Evolutionary conservation across 306 rosid species (phyloP).

Genomic region (Trifolium subterraneum): DNA sequence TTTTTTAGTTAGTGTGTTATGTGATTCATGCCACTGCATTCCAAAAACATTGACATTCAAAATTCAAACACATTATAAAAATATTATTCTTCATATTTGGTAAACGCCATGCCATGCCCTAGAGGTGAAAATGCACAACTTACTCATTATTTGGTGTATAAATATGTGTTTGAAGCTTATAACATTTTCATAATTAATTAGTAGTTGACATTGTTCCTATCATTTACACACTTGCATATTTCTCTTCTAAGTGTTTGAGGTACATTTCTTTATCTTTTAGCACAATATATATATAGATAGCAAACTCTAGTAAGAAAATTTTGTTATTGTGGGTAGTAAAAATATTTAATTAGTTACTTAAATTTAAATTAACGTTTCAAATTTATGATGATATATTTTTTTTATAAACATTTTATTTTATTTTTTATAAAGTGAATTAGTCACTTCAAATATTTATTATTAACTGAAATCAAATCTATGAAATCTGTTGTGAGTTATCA

Average conservation of each 20-base stretch:
- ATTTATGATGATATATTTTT: background rate
- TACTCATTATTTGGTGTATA: background rate
- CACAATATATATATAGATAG: background rate
- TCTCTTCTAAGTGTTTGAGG: background rate
- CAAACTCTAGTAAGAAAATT: background rate
- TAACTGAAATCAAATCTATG: background rate
- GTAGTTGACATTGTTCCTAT: background rate
- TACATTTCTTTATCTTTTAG: constrained; percentile 2
- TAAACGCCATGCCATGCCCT: background rate
- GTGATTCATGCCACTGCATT: constrained; percentile 7
- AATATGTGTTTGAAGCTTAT: background rate
- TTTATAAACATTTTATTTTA: too few species aligned
- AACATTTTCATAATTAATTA: background rate
- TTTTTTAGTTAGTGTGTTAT: background rate
- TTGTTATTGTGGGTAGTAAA: background rate
- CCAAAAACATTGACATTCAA: constrained; percentile 5
- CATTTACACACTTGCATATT: background rate
- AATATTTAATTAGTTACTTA: background rate
- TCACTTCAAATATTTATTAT: background rate
- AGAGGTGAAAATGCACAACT: background rate
- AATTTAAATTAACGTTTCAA: background rate
- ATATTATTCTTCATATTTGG: background rate
- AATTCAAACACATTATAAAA: background rate
- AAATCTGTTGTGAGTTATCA: background rate
- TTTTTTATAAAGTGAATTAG: background rate